Percentiles rank a stretch among this genome's conserved stretches.
Conservation (phyloP, 2,329 filamentous ascomycete genomes). For the Harringtonia aguacate region DNA sequence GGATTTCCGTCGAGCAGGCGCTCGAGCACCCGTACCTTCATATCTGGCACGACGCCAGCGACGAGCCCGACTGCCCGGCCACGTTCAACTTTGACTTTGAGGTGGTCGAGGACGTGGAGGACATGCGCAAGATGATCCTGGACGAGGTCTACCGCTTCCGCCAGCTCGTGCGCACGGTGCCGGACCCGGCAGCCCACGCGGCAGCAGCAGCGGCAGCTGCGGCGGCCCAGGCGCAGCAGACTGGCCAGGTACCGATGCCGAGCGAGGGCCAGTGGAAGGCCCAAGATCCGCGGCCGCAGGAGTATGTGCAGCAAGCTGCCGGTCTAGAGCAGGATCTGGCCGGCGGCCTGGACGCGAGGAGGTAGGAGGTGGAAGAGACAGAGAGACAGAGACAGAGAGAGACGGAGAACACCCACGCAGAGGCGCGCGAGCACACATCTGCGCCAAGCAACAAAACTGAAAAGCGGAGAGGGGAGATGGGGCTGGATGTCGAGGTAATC, state of each 20-base stretch:
- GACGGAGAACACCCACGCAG: neutral
- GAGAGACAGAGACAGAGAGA: neutral
- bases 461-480: no score
- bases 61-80: slow-evolving; percentile 86
- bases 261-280: slow-evolving; percentile 43
- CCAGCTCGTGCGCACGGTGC: slow-evolving; percentile 42
- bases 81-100: slow-evolving; percentile 99
- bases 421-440: no score
- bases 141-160: slow-evolving; percentile 90
- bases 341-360: slow-evolving; percentile 43
- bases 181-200: slow-evolving; percentile 23
- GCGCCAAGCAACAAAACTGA: no score
- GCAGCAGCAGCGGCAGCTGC: slow-evolving; percentile 2
- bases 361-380: slow-evolving; percentile 8
- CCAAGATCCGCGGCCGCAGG: slow-evolving; percentile 50
- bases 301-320: slow-evolving; percentile 37
- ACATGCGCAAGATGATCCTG: slow-evolving; percentile 96
- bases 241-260: slow-evolving; percentile 42
- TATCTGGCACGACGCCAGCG: slow-evolving; percentile 96
- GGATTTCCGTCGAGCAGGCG: slow-evolving; percentile 89
- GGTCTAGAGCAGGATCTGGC: slow-evolving; percentile 50
- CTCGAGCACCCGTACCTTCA: slow-evolving; percentile 93
- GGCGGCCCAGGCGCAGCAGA: slow-evolving; percentile 13
- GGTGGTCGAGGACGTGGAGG: slow-evolving; percentile 84
- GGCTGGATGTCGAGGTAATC: neutral